phyloP scores from a whole-genome alignment of 306 rosid species.

The Acacia confusa region DNA sequence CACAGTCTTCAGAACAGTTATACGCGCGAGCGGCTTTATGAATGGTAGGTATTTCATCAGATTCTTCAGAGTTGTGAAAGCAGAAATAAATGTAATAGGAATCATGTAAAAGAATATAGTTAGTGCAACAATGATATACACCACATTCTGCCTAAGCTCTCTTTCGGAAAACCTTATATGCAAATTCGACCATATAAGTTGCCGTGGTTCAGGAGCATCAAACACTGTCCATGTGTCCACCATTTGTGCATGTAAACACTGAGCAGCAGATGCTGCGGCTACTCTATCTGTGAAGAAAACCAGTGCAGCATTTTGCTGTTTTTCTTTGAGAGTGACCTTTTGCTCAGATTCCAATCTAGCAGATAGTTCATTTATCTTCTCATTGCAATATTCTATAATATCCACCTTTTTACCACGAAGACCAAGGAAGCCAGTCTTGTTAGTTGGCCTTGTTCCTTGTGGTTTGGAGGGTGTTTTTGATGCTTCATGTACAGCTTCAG shows the following conservation, averaged over 20 bases:
- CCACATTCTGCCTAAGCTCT: conserved; percentile 63
- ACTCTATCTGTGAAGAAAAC: conserved; percentile 70
- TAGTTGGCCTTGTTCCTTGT: conserved; percentile 75
- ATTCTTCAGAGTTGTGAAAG: conserved; percentile 69
- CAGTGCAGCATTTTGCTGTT: conserved; percentile 77
- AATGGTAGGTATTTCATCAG: conserved; percentile 76
- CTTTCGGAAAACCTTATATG: conserved; percentile 59
- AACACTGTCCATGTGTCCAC: conserved; percentile 68
- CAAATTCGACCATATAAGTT: conserved; percentile 79
- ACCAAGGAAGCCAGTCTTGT: conserved; percentile 81
- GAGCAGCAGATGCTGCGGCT: conserved; percentile 86
- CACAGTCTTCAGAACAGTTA: conserved; percentile 46
- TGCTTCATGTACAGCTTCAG: conserved; percentile 59
- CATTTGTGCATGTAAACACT: conserved; percentile 77
- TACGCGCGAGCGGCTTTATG: conserved; percentile 54
- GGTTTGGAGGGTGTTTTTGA: conserved; percentile 65
- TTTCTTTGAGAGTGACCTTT: conserved; percentile 78
- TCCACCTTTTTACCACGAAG: conserved; percentile 77
- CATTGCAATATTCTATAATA: conserved; percentile 62
- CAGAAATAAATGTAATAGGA: conserved; percentile 73
- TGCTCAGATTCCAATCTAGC: conserved; percentile 78
- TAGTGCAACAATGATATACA: conserved; percentile 68
- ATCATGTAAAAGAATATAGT: conserved; percentile 72
- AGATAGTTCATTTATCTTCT: conserved; percentile 54
- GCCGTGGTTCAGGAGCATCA: conserved; percentile 77